Evolutionary conservation across 1,139 yeast genomes (phyloP).

Genomic region (Saccharomyces pastorianus): DNA sequence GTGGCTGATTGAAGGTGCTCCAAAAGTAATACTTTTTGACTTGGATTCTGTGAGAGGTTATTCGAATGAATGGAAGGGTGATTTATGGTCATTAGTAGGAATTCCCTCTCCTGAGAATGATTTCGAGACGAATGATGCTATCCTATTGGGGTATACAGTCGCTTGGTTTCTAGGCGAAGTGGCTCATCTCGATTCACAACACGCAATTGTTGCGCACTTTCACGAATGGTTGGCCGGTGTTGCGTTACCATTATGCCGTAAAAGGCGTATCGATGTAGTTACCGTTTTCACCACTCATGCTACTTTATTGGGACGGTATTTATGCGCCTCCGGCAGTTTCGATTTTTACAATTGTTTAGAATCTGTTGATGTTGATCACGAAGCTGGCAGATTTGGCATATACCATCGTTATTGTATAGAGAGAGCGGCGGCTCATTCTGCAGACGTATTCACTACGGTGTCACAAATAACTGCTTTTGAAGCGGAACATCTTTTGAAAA

Average conservation of each 20-base stretch:
- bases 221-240: conserved; percentile 98
- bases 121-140: conserved; percentile 81
- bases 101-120: conserved; percentile 90
- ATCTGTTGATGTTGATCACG: conserved; percentile 88
- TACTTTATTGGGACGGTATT: conserved; percentile 81
- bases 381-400: conserved; percentile 94
- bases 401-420: conserved; percentile 94
- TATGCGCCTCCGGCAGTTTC: conserved; percentile 78
- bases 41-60: conserved; percentile 58
- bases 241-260: conserved; percentile 83
- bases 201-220: conserved; percentile 86
- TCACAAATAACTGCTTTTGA: conserved; percentile 93
- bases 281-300: conserved; percentile 96
- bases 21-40: conserved; percentile 84
- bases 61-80: conserved; percentile 87
- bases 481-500: conserved; percentile 78
- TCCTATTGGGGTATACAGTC: conserved; percentile 79
- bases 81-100: conserved; percentile 85
- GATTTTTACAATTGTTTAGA: conserved; percentile 89
- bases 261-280: conserved; percentile 83
- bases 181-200: conserved; percentile 68
- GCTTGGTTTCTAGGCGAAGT: conserved; percentile 98
- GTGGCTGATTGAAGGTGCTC: conserved; percentile 96
- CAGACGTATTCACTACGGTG: conserved; percentile 94
- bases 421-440: conserved; percentile 88